A percentile compares a stretch with the other conserved stretches of the same genome.
Evolutionary conservation across 306 rosid genomes (phyloP).

Genomic region (Medicago ruthenica): DNA sequence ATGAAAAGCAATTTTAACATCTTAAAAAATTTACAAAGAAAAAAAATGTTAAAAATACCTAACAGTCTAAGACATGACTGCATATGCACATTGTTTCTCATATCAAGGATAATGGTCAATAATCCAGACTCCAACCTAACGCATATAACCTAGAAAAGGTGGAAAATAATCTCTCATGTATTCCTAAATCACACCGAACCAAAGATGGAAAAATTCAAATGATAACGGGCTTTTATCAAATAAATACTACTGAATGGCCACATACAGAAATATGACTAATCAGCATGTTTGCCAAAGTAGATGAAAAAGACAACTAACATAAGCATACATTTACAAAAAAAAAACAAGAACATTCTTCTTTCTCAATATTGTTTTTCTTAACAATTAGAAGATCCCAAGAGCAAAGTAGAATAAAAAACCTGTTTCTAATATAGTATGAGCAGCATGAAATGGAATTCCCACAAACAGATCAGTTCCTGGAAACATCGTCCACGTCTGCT

Average conservation of each 20-base stretch:
- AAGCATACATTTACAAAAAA: constrained; percentile 12
- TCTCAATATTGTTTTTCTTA: not conserved
- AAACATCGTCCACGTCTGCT: constrained; percentile 84
- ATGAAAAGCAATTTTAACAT: not conserved
- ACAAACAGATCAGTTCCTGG: constrained; percentile 84
- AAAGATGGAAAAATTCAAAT: constrained; percentile 5
- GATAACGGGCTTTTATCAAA: constrained; percentile 1
- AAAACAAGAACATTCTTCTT: not conserved
- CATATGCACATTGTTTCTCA: constrained; percentile 20
- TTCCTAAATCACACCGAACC: constrained; percentile 16
- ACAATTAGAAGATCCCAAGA: not conserved
- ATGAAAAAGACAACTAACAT: constrained; percentile 16
- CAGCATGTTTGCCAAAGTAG: constrained; percentile 13
- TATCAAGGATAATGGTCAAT: not conserved
- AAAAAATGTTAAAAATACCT: not conserved
- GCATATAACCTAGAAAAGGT: constrained; percentile 10
- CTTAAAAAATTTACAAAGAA: not conserved
- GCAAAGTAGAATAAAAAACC: constrained; percentile 44
- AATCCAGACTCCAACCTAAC: constrained; percentile 27
- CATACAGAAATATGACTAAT: constrained; percentile 2
- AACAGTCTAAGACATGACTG: constrained; percentile 4
- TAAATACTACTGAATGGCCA: constrained; percentile 10
- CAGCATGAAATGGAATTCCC: constrained; percentile 84
- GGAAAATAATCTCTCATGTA: constrained; percentile 4
- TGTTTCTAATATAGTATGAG: constrained; percentile 81